Conservation (phyloP, 2,329 filamentous ascomycete species). For the Penicillium corylophilum region DNA sequence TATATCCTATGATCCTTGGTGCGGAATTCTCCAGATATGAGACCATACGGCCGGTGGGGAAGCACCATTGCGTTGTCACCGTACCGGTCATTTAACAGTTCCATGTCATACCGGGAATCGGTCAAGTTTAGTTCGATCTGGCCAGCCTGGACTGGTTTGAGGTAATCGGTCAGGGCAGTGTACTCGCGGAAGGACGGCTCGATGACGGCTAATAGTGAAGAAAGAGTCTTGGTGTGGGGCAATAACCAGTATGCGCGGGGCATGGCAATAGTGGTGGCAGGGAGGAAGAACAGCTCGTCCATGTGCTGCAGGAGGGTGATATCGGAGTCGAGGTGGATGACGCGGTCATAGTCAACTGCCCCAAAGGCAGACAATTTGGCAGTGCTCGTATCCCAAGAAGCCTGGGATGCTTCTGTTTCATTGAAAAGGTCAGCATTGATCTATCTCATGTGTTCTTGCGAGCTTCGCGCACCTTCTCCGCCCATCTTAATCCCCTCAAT, state of each 20-base stretch:
- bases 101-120: conserved; percentile 59
- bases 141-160: conserved; percentile 27
- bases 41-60: conserved; percentile 62
- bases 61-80: conserved; percentile 59
- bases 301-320: conserved; percentile 61
- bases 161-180: conserved; percentile 28
- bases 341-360: conserved; percentile 61
- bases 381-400: conserved; percentile 63
- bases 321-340: conserved; percentile 64
- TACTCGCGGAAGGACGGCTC: conserved; percentile 56
- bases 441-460: neutral
- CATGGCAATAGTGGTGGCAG: conserved; percentile 62
- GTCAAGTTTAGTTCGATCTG: conserved; percentile 26
- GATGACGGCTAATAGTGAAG: conserved; percentile 62
- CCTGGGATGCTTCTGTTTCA: conserved; percentile 28
- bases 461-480: conserved; percentile 23
- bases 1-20: conserved; percentile 52
- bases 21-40: conserved; percentile 65
- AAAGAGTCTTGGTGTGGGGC: conserved; percentile 54
- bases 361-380: conserved; percentile 70
- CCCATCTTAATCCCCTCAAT: conserved; percentile 34
- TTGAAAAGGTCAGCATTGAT: neutral
- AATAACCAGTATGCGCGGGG: conserved; percentile 70
- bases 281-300: conserved; percentile 71
- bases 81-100: conserved; percentile 64